These are phyloP conservation scores for Phytophthora quininea DNA, from an alignment of 352 stramenopile genomes.

Conservation along the genomic window DNA sequence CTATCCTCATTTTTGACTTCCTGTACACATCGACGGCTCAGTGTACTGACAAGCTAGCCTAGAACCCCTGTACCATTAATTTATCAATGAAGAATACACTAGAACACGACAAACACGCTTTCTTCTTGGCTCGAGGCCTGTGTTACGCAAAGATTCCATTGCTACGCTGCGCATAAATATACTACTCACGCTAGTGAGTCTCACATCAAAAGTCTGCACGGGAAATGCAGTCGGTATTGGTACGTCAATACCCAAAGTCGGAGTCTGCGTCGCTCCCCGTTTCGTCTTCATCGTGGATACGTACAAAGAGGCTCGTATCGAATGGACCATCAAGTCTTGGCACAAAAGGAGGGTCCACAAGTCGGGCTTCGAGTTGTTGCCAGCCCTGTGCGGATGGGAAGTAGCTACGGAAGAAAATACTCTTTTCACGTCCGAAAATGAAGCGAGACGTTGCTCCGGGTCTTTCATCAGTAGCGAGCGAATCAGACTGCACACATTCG, in stretches of 20 bases:
- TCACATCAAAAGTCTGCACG: constrained; percentile 27
- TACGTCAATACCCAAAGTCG: constrained; percentile 43
- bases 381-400: constrained; percentile 49
- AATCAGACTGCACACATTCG: constrained; percentile 22
- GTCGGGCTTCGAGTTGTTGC: constrained; percentile 47
- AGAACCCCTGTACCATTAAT: constrained; percentile 15
- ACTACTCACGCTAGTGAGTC: constrained; percentile 27
- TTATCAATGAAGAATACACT: too few relatives aligned
- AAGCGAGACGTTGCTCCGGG: constrained; percentile 41
- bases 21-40: constrained; percentile 14
- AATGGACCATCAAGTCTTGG: constrained; percentile 60
- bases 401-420: constrained; percentile 56
- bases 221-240: constrained; percentile 24
- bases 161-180: constrained; percentile 33
- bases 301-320: constrained; percentile 71
- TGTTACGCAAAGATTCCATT: constrained; percentile 7
- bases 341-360: constrained; percentile 59
- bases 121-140: constrained; percentile 9
- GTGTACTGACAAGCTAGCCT: background rate
- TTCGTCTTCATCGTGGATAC: constrained; percentile 42
- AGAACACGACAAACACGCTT: too few relatives aligned
- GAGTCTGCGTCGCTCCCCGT: constrained; percentile 53
- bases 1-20: constrained; percentile 6
- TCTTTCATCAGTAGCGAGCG: constrained; percentile 49
- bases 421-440: constrained; percentile 49